phyloP scores from a whole-genome alignment of 177 flowering plant genomes.

The Vitis hybrid region DNA sequence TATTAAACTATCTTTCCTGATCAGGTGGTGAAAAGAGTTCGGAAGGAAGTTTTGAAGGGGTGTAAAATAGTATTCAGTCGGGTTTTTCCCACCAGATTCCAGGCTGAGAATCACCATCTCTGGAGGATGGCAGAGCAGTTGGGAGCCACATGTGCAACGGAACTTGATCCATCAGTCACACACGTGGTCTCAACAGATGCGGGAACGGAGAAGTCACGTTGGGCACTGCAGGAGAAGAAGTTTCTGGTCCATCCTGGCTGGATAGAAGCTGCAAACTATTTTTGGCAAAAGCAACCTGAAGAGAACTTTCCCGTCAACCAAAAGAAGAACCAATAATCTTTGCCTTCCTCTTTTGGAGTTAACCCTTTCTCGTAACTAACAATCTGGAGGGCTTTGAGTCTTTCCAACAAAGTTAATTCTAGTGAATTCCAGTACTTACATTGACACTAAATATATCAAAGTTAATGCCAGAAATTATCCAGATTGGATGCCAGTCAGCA shows the following conservation, averaged over 20 bases:
- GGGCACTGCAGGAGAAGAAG: slow-evolving; percentile 70
- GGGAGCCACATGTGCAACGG: slow-evolving; percentile 69
- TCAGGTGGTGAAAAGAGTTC: slow-evolving; percentile 58
- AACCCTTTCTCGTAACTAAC: too few species aligned
- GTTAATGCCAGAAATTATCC: too few species aligned
- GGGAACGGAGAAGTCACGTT: slow-evolving; percentile 73
- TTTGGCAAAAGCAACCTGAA: slow-evolving; percentile 77
- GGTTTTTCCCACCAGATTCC: slow-evolving; percentile 46
- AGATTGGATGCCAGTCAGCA: too few species aligned
- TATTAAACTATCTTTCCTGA: neutral
- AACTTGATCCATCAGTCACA: slow-evolving; percentile 67
- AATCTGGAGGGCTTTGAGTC: too few species aligned
- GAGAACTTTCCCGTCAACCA: slow-evolving; percentile 47
- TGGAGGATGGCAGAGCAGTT: slow-evolving; percentile 85
- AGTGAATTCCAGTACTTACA: too few species aligned
- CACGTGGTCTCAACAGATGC: slow-evolving; percentile 66
- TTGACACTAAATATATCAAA: too few species aligned
- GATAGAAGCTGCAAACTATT: slow-evolving; percentile 74
- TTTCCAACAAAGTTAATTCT: too few species aligned
- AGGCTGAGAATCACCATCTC: slow-evolving; percentile 46
- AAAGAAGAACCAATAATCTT: slow-evolving; percentile 6
- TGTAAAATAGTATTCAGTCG: slow-evolving; percentile 77
- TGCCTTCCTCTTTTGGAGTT: too few species aligned
- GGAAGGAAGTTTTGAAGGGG: slow-evolving; percentile 55
- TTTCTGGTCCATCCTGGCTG: slow-evolving; percentile 70